phyloP scores from a whole-genome alignment of 352 stramenopile genomes.

The Blastocystis sp. region DNA sequence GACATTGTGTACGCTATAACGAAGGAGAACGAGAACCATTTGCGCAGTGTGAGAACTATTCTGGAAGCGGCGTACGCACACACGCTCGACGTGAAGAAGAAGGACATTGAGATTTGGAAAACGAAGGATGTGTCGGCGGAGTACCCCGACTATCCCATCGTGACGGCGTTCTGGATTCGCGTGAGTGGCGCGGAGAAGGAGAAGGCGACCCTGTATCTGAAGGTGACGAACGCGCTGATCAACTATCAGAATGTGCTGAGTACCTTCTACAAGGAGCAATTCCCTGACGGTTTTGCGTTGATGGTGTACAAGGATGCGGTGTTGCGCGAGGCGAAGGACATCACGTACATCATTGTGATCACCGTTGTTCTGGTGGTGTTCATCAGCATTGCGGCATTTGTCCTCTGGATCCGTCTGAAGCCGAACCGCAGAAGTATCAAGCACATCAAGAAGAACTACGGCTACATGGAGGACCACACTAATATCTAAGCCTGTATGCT shows the following conservation, averaged over 20 bases:
- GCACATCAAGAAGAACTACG: too few relatives aligned
- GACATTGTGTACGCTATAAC: not conserved
- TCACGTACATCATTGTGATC: constrained; percentile 9
- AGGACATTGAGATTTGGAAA: not conserved
- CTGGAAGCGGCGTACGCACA: not conserved
- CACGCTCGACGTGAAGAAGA: not conserved
- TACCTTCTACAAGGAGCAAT: not conserved
- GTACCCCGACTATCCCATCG: not conserved
- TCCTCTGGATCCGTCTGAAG: constrained; percentile 31
- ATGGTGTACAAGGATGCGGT: constrained; percentile 8
- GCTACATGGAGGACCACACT: too few relatives aligned
- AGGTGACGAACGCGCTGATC: not conserved
- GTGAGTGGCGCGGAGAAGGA: not conserved
- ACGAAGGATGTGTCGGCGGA: not conserved
- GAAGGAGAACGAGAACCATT: not conserved
- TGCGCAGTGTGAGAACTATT: not conserved
- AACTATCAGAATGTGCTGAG: not conserved
- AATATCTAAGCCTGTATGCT: too few relatives aligned
- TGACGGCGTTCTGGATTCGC: constrained; percentile 20
- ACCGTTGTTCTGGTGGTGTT: not conserved
- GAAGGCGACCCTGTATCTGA: not conserved
- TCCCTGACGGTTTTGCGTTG: constrained; percentile 1
- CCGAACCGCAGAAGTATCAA: not conserved
- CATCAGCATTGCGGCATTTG: constrained; percentile 1
- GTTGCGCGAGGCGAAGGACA: constrained; percentile 1